A percentile compares a stretch with the other conserved stretches of the same genome.
phyloP scores from a whole-genome alignment of 1,284 basidiomycete species.

The Bjerkandera adusta region DNA sequence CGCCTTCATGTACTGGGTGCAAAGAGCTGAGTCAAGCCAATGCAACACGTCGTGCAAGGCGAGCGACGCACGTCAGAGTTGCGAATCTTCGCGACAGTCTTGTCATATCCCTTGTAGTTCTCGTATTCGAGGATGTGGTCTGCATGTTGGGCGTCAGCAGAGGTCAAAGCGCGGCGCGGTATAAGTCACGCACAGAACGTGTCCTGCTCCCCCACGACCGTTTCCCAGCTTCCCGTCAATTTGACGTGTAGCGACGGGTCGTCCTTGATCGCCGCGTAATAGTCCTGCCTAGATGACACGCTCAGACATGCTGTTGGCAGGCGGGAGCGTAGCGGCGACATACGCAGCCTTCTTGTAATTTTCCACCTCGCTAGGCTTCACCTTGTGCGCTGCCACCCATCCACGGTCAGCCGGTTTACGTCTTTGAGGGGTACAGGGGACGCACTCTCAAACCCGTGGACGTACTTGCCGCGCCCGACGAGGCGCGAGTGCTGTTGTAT shows the following conservation, averaged over 20 bases:
- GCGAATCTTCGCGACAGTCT: slow-evolving; percentile 56
- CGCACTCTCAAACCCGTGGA: slow-evolving; percentile 87
- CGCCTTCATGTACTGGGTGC: slow-evolving; percentile 53
- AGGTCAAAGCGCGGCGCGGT: slow-evolving; percentile 1
- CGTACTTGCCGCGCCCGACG: slow-evolving; percentile 84
- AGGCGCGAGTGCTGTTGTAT: slow-evolving; percentile 79
- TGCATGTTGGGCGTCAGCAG: slow-evolving; percentile 20
- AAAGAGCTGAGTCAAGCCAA: slow-evolving; percentile 1
- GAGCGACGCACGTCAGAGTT: slow-evolving; percentile 51
- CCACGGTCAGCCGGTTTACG: slow-evolving; percentile 6
- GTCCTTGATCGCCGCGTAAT: slow-evolving; percentile 76
- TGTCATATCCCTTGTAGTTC: slow-evolving; percentile 84
- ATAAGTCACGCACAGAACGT: slow-evolving; percentile 55
- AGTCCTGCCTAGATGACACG: slow-evolving; percentile 57
- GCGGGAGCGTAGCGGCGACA: slow-evolving; percentile 32
- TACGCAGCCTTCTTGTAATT: slow-evolving; percentile 88
- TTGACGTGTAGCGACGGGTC: slow-evolving; percentile 77
- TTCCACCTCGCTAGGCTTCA: slow-evolving; percentile 75
- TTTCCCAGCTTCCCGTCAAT: slow-evolving; percentile 90
- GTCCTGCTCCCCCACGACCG: slow-evolving; percentile 83
- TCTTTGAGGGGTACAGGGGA: slow-evolving; percentile 13
- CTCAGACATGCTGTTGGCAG: slow-evolving; percentile 13
- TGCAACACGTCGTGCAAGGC: not conserved
- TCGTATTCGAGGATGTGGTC: slow-evolving; percentile 88
- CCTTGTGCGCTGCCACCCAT: slow-evolving; percentile 63